Percentiles rank a stretch among this genome's conserved stretches.
Evolutionary conservation across 306 rosid species (phyloP).

Genomic region (Sindora glabra): DNA sequence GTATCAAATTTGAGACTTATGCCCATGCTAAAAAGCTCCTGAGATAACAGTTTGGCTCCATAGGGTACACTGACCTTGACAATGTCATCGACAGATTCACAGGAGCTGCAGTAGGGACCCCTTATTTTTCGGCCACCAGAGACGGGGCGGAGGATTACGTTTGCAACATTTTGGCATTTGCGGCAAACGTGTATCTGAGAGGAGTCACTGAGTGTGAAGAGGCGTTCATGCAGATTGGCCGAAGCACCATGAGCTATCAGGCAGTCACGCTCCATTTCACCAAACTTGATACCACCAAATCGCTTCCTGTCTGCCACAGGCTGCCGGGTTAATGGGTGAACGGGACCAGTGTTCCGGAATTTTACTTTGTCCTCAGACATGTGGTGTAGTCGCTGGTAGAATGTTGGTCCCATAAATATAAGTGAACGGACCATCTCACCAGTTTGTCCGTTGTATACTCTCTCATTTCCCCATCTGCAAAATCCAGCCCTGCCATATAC

Average conservation of each 20-base stretch:
- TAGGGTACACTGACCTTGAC: slow-evolving; percentile 72
- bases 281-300: slow-evolving; percentile 92
- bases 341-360: slow-evolving; percentile 94
- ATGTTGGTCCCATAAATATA: slow-evolving; percentile 94
- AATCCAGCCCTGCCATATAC: slow-evolving; percentile 69
- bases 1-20: slow-evolving; percentile 79
- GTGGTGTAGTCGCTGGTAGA: slow-evolving; percentile 88
- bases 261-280: slow-evolving; percentile 99
- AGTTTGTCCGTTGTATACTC: slow-evolving; percentile 84
- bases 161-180: slow-evolving; percentile 65
- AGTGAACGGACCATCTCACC: slow-evolving; percentile 85
- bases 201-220: slow-evolving; percentile 82
- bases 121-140: slow-evolving; percentile 75
- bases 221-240: slow-evolving; percentile 86
- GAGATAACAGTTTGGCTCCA: slow-evolving; percentile 80
- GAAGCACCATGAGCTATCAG: slow-evolving; percentile 96
- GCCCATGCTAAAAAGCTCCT: slow-evolving; percentile 98
- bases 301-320: slow-evolving; percentile 96
- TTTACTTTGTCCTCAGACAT: slow-evolving; percentile 97
- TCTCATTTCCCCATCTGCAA: slow-evolving; percentile 84
- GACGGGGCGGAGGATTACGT: slow-evolving; percentile 59
- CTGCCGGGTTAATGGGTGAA: slow-evolving; percentile 91
- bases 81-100: slow-evolving; percentile 69
- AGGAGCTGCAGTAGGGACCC: slow-evolving; percentile 81
- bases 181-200: slow-evolving; percentile 78